These are phyloP conservation scores for Lentinula sp. DNA, from an alignment of 768 basidiomycete genomes.

Conservation along the genomic window DNA sequence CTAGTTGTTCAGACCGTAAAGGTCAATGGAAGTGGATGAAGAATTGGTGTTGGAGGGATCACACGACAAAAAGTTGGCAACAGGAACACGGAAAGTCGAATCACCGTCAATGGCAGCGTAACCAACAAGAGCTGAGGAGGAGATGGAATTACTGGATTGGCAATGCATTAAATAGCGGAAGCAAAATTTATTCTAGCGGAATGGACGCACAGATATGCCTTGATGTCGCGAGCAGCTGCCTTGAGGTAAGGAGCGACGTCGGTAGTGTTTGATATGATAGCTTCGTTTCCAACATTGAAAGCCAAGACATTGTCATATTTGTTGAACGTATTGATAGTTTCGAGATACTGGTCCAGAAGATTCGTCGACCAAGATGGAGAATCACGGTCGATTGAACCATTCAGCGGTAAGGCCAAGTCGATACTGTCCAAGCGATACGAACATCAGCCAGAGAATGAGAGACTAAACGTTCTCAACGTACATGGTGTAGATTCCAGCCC, in stretches of 20 bases:
- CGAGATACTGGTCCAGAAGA: conserved; percentile 70
- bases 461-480: conserved; percentile 28
- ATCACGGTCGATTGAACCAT: conserved; percentile 76
- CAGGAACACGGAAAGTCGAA: conserved; percentile 49
- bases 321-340: conserved; percentile 72
- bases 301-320: conserved; percentile 88
- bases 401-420: conserved; percentile 78
- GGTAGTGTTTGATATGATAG: conserved; percentile 46
- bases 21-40: conserved; percentile 63
- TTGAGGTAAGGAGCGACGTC: conserved; percentile 75
- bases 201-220: conserved; percentile 72
- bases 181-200: neutral
- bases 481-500: conserved; percentile 87
- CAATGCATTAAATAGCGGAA: neutral
- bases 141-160: conserved; percentile 49
- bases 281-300: conserved; percentile 90
- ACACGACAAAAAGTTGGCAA: conserved; percentile 80
- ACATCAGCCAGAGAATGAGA: neutral
- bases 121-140: conserved; percentile 64
- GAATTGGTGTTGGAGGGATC: conserved; percentile 49
- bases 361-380: conserved; percentile 77
- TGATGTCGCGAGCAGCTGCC: conserved; percentile 85
- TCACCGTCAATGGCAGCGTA: conserved; percentile 83
- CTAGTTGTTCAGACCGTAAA: conserved; percentile 89
- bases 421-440: conserved; percentile 41